phyloP scores from a whole-genome alignment of 148 eudicot species.

The Vaccinium macrocarpon region DNA sequence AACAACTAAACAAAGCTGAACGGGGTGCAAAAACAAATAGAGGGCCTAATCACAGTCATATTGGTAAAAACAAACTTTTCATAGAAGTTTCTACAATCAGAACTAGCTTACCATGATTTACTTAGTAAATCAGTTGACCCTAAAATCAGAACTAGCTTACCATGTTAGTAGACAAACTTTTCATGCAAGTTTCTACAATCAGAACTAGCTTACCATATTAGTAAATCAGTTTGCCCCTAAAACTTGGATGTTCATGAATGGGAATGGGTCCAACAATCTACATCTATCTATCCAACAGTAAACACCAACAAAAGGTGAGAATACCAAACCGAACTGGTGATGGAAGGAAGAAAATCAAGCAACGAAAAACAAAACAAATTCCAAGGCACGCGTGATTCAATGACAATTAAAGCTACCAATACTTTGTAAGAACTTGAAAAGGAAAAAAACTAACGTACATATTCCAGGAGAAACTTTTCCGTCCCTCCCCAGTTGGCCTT shows the following conservation, averaged over 20 bases:
- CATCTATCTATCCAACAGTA: neutral
- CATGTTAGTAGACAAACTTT: no score
- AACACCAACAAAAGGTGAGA: neutral
- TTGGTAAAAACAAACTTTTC: neutral
- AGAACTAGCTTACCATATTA: neutral
- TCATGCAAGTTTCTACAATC: neutral
- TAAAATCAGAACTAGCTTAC: neutral
- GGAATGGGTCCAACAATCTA: neutral
- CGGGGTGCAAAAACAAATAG: neutral
- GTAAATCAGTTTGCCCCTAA: neutral
- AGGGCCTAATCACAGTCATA: neutral
- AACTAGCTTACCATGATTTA: neutral
- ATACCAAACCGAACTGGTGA: neutral
- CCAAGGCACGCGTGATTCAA: neutral
- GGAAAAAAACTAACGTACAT: slow-evolving; percentile 45
- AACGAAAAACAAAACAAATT: neutral
- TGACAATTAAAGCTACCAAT: slow-evolving; percentile 5
- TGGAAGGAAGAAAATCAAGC: neutral
- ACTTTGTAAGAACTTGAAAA: neutral
- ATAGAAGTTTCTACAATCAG: neutral
- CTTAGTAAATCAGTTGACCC: neutral
- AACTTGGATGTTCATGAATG: neutral
- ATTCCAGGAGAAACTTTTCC: slow-evolving; percentile 66
- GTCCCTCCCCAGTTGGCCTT: slow-evolving; percentile 54
- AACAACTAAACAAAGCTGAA: neutral